Evolutionary conservation across 2,329 filamentous ascomycete species (phyloP).

Genomic region (Cadophora sp.): DNA sequence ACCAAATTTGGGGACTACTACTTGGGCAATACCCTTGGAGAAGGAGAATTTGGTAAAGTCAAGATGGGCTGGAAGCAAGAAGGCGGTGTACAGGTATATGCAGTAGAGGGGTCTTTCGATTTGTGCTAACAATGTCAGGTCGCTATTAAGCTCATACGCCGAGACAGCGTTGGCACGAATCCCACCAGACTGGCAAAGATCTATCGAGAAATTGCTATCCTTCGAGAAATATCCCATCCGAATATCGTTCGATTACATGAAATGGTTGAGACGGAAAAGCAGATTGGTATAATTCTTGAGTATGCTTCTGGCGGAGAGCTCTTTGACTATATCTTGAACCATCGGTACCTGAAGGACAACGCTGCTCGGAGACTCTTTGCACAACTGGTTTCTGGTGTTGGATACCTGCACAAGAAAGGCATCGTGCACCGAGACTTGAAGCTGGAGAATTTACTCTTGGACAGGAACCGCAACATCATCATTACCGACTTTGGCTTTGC

Average conservation of each 20-base stretch:
- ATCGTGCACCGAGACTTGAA: slow-evolving; percentile 98
- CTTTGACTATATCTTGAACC: slow-evolving; percentile 97
- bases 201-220: slow-evolving; percentile 93
- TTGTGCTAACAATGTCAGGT: slow-evolving; percentile 60
- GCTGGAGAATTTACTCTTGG: slow-evolving; percentile 91
- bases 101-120: neutral
- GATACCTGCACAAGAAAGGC: slow-evolving; percentile 97
- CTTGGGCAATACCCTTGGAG: slow-evolving; percentile 92
- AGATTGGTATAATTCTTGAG: slow-evolving; percentile 98
- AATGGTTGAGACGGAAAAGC: slow-evolving; percentile 96
- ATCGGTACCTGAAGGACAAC: slow-evolving; percentile 94
- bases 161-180: slow-evolving; percentile 88
- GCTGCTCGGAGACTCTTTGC: slow-evolving; percentile 91
- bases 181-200: slow-evolving; percentile 93
- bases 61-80: slow-evolving; percentile 98
- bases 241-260: slow-evolving; percentile 98
- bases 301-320: slow-evolving; percentile 97
- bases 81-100: slow-evolving; percentile 77
- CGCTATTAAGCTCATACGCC: slow-evolving; percentile 96
- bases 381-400: slow-evolving; percentile 93
- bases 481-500: slow-evolving; percentile 99
- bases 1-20: slow-evolving; percentile 96
- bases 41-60: slow-evolving; percentile 98
- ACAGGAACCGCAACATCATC: slow-evolving; percentile 98
- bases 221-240: slow-evolving; percentile 86